Conservation (phyloP, 2,329 filamentous ascomycete species). For the Septoria linicola region DNA sequence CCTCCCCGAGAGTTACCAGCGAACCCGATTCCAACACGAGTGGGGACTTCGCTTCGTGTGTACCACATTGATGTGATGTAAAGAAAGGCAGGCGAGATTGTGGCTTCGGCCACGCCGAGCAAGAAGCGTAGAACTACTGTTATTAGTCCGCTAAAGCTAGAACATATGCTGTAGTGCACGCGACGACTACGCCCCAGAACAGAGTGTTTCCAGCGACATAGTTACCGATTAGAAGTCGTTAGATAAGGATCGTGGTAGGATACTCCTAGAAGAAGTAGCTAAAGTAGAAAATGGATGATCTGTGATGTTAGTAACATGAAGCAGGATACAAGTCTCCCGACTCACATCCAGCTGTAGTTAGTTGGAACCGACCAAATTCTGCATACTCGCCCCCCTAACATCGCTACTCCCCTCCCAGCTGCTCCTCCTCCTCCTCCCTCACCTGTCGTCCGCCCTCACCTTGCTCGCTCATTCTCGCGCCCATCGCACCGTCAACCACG, state of each 20-base stretch:
- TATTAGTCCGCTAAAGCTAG: slow-evolving; percentile 39
- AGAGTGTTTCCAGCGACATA: slow-evolving; percentile 27
- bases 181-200: slow-evolving; percentile 38
- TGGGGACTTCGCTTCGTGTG: slow-evolving; percentile 36
- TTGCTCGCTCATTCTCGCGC: slow-evolving; percentile 1
- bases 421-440: slow-evolving; percentile 1
- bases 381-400: not conserved
- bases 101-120: slow-evolving; percentile 39
- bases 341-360: slow-evolving; percentile 25
- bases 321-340: not conserved
- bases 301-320: not conserved
- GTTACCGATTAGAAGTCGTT: slow-evolving; percentile 22
- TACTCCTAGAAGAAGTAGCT: slow-evolving; percentile 26
- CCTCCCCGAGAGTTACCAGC: slow-evolving; percentile 24
- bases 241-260: slow-evolving; percentile 23
- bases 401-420: slow-evolving; percentile 1
- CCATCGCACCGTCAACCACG: not conserved
- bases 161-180: slow-evolving; percentile 38
- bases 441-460: slow-evolving; percentile 1
- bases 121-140: slow-evolving; percentile 40
- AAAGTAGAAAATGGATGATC: slow-evolving; percentile 24
- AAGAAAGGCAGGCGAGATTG: slow-evolving; percentile 41
- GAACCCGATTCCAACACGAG: slow-evolving; percentile 26
- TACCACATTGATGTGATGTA: slow-evolving; percentile 43
- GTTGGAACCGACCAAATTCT: slow-evolving; percentile 19